These are phyloP conservation scores for Hypoxylon sp. DNA, from an alignment of 2,329 filamentous ascomycete genomes.

Conservation along the genomic window DNA sequence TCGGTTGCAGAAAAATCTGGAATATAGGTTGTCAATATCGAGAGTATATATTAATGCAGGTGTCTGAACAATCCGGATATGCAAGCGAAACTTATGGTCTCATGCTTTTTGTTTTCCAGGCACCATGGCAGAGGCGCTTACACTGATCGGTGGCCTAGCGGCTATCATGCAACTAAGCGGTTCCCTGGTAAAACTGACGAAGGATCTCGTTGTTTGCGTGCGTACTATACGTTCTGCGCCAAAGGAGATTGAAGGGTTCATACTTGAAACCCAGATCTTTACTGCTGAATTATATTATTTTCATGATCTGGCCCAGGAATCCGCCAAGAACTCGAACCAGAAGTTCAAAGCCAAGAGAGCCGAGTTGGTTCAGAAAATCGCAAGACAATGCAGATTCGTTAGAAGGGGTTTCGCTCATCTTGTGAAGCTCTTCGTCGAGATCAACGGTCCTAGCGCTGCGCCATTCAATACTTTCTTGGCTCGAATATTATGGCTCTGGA, in stretches of 20 bases:
- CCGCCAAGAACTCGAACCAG: constrained; percentile 8
- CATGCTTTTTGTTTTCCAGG: background rate
- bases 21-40: constrained; percentile 8
- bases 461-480: constrained; percentile 32
- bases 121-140: constrained; percentile 37
- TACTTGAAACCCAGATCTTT: constrained; percentile 40
- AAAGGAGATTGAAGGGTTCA: constrained; percentile 39
- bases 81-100: background rate
- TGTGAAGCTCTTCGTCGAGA: constrained; percentile 32
- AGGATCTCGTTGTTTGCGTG: constrained; percentile 24
- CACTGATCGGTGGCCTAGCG: constrained; percentile 38
- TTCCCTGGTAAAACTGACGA: constrained; percentile 32
- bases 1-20: constrained; percentile 2
- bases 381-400: constrained; percentile 36
- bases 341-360: constrained; percentile 26
- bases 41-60: constrained; percentile 12
- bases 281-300: constrained; percentile 34
- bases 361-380: constrained; percentile 29
- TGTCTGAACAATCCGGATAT: background rate
- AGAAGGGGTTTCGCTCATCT: constrained; percentile 30
- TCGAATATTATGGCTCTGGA: constrained; percentile 41
- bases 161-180: constrained; percentile 40
- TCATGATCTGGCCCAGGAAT: constrained; percentile 25
- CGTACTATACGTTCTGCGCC: constrained; percentile 37
- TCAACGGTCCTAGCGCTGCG: constrained; percentile 24